phyloP scores from a whole-genome alignment of 306 rosid species.

The Lathyrus tuberosus region DNA sequence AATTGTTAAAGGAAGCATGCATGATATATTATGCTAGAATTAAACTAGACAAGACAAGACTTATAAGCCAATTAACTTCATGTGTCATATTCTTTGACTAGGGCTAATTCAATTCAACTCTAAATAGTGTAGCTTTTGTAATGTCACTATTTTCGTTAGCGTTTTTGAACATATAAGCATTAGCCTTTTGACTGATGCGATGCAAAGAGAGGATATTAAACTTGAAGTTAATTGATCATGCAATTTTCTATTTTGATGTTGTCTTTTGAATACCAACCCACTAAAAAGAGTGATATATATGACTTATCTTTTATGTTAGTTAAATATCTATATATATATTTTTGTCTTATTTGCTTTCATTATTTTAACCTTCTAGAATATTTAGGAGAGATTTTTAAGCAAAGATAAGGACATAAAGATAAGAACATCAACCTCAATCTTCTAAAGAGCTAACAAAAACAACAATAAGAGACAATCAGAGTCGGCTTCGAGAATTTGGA shows the following conservation, averaged over 20 bases:
- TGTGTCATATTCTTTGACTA: conserved; percentile 28
- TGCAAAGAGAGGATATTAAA: not conserved
- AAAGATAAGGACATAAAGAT: too few relatives aligned
- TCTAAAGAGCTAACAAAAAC: too few relatives aligned
- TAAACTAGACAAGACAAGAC: conserved; percentile 24
- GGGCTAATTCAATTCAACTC: conserved; percentile 17
- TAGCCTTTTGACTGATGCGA: conserved; percentile 40
- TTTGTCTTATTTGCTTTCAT: too few relatives aligned
- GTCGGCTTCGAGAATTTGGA: too few relatives aligned
- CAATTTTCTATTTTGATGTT: conserved; percentile 35
- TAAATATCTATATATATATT: too few relatives aligned
- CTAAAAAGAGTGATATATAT: too few relatives aligned
- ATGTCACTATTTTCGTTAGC: conserved; percentile 44
- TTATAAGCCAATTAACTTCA: conserved; percentile 17
- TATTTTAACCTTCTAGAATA: too few relatives aligned
- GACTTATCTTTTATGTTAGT: too few relatives aligned
- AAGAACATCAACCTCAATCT: too few relatives aligned
- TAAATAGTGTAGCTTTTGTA: conserved; percentile 6
- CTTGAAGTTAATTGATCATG: conserved; percentile 7
- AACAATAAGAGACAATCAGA: too few relatives aligned
- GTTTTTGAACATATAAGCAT: conserved; percentile 50
- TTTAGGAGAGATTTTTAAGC: too few relatives aligned
- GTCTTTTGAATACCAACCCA: too few relatives aligned
- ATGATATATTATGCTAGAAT: conserved; percentile 8
- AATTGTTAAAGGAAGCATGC: conserved; percentile 16